Percentiles rank a stretch among this genome's conserved stretches.
These are phyloP conservation scores for Schizochytrium sp. DNA, from an alignment of 108 stramenopile species.

Conservation along the genomic window DNA sequence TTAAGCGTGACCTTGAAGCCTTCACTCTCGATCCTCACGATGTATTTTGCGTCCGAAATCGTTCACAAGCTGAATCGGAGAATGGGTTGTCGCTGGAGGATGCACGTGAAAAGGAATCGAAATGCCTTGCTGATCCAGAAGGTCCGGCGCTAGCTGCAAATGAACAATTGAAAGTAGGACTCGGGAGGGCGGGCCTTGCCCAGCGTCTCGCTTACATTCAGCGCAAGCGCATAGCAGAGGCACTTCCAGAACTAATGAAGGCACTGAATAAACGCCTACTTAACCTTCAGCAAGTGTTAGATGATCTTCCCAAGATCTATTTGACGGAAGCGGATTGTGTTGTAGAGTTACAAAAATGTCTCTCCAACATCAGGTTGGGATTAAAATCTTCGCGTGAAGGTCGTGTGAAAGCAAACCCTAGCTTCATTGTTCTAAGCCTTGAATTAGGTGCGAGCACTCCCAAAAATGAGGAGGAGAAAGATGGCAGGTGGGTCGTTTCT, in stretches of 20 bases:
- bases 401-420: background rate
- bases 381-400: conserved; percentile 4
- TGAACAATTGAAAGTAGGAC: conserved; percentile 29
- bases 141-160: conserved; percentile 16
- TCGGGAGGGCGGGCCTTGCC: background rate
- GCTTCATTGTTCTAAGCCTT: background rate
- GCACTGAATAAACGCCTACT: background rate
- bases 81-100: background rate
- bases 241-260: background rate
- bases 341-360: conserved; percentile 22
- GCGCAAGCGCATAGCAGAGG: conserved; percentile 3
- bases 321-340: conserved; percentile 6
- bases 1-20: background rate
- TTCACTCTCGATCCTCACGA: background rate
- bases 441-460: background rate
- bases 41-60: conserved; percentile 37
- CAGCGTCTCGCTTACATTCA: conserved; percentile 21
- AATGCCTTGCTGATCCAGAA: background rate
- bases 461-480: background rate
- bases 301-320: conserved; percentile 19
- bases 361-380: background rate
- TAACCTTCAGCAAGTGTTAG: background rate
- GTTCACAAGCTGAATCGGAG: conserved; percentile 3
- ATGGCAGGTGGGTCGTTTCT: background rate
- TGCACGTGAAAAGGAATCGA: background rate